Percentiles rank a stretch among this genome's conserved stretches.
These are phyloP conservation scores for Colletotrichum sidae DNA, from an alignment of 2,329 filamentous ascomycete species.

Conservation along the genomic window DNA sequence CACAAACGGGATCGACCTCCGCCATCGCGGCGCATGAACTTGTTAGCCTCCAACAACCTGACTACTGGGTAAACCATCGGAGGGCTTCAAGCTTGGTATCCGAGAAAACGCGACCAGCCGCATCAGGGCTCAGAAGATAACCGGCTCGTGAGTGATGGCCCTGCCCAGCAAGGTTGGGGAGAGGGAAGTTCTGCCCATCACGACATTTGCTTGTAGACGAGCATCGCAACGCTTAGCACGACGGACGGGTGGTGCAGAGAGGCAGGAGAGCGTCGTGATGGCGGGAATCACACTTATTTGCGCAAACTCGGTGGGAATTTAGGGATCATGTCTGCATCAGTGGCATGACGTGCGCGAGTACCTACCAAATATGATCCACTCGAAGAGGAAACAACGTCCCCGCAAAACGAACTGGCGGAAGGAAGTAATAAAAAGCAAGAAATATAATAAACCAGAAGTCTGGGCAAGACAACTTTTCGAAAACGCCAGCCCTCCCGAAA, in stretches of 20 bases:
- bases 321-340: not conserved
- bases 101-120: conserved; percentile 12
- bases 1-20: conserved; percentile 21
- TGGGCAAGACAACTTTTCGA: conserved; percentile 35
- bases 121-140: conserved; percentile 11
- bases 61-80: conserved; percentile 7
- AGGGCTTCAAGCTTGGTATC: conserved; percentile 1
- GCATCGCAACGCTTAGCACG: no score
- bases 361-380: not conserved
- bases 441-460: conserved; percentile 21
- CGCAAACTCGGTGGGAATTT: no score
- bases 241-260: no score
- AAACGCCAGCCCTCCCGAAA: conserved; percentile 26
- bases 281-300: not conserved
- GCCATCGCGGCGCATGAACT: conserved; percentile 21
- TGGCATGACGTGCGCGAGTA: conserved; percentile 16
- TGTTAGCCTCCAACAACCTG: conserved; percentile 16
- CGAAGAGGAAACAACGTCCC: conserved; percentile 10
- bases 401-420: conserved; percentile 6
- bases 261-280: not conserved
- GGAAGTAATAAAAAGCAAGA: not conserved
- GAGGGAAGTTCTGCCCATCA: not conserved
- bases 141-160: conserved; percentile 22
- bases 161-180: conserved; percentile 4
- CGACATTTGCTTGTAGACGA: no score